phyloP scores from a whole-genome alignment of 805 yeast genomes.

The Monosporozyma yasuniensis region DNA sequence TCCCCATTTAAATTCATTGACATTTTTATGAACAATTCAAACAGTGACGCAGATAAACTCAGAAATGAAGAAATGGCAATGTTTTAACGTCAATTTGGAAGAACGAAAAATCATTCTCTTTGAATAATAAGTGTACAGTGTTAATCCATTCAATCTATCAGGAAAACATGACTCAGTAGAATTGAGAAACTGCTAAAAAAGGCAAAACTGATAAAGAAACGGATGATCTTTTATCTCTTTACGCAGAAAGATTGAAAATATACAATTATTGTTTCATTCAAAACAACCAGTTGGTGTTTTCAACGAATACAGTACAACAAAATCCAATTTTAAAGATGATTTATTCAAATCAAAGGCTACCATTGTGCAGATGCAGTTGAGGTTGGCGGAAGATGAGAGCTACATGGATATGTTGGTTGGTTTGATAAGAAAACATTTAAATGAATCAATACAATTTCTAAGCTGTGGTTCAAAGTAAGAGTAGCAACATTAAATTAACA shows the following conservation, averaged over 20 bases:
- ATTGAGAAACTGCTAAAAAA: background rate
- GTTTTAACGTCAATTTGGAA: background rate
- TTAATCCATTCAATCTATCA: background rate
- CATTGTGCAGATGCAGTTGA: slow-evolving; percentile 1
- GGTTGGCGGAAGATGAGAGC: background rate
- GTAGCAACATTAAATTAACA: no score
- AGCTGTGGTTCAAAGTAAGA: background rate
- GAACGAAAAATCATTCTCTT: background rate
- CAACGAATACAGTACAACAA: background rate
- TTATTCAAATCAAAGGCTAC: background rate
- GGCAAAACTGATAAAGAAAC: background rate
- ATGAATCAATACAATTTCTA: background rate
- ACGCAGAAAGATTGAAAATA: slow-evolving; percentile 15
- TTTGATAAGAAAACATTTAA: background rate
- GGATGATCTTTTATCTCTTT: background rate
- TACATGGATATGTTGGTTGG: slow-evolving; percentile 1
- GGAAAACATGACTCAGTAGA: background rate
- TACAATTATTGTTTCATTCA: slow-evolving; percentile 15
- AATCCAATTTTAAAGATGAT: slow-evolving; percentile 9
- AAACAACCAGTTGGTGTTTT: background rate
- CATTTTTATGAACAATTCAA: no score
- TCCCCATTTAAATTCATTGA: no score
- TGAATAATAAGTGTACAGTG: background rate
- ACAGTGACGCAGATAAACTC: no score
- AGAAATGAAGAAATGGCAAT: no score